phyloP scores from a whole-genome alignment of 2,329 filamentous ascomycete genomes.

The Colletotrichum sidae region DNA sequence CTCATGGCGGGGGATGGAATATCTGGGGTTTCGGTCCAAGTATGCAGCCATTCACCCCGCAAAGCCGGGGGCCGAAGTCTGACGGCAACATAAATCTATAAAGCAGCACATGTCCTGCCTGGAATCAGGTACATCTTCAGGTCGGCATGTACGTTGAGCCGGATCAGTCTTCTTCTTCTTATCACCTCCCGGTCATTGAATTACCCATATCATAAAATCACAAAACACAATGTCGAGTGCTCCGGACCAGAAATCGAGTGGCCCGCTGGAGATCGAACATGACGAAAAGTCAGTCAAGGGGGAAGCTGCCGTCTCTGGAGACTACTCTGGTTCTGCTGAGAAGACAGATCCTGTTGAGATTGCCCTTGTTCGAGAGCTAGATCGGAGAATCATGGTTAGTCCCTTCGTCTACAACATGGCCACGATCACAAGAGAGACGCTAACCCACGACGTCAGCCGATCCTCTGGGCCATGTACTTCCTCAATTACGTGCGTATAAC shows the following conservation, averaged over 20 bases:
- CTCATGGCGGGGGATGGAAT: conserved; percentile 19
- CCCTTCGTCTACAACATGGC: no score
- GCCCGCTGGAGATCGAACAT: conserved; percentile 19
- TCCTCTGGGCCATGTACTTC: conserved; percentile 41
- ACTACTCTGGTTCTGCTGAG: conserved; percentile 41
- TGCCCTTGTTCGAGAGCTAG: conserved; percentile 41
- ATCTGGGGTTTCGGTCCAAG: conserved; percentile 13
- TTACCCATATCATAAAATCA: no score
- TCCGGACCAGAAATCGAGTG: conserved; percentile 5
- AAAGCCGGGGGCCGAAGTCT: conserved; percentile 8
- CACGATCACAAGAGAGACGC: not conserved
- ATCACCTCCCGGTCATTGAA: no score
- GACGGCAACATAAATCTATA: conserved; percentile 1
- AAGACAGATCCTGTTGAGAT: conserved; percentile 42
- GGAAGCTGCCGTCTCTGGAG: conserved; percentile 10
- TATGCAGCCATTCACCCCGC: not conserved
- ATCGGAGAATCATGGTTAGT: conserved; percentile 42
- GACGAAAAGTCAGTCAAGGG: conserved; percentile 27
- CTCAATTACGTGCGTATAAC: conserved; percentile 34
- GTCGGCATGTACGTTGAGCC: not conserved
- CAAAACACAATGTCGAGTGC: not conserved
- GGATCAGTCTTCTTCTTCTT: no score
- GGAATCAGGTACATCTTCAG: not conserved
- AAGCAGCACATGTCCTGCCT: not conserved
- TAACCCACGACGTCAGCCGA: conserved; percentile 34